A percentile compares a stretch with the other conserved stretches of the same genome.
These are phyloP conservation scores for Polygonum aviculare DNA, from an alignment of 148 eudicot genomes.

Conservation along the genomic window DNA sequence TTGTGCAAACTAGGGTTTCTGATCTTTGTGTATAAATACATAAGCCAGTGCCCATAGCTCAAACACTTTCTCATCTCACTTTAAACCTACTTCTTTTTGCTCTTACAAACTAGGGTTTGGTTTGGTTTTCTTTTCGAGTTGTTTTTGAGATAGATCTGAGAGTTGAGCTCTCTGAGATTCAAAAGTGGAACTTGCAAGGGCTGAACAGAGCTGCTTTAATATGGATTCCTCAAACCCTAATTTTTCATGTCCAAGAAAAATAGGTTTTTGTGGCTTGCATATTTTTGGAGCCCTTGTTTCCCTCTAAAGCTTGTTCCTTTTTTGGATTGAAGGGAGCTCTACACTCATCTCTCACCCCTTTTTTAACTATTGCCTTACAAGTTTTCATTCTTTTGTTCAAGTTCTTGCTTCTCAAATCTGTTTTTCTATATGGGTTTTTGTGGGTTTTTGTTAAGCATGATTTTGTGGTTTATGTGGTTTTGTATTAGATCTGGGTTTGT, in stretches of 20 bases:
- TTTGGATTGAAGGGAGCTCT: constrained; percentile 48
- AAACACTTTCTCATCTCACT: too few relatives aligned
- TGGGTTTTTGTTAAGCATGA: too few relatives aligned
- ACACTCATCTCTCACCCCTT: constrained; percentile 4
- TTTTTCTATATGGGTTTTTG: too few relatives aligned
- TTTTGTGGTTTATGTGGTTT: too few relatives aligned
- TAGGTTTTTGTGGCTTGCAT: constrained; percentile 25
- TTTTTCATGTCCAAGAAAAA: not conserved
- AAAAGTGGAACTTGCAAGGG: constrained; percentile 25
- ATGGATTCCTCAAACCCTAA: constrained; percentile 23
- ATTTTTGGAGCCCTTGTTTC: constrained; percentile 25
- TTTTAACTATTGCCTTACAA: not conserved
- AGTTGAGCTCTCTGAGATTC: constrained; percentile 32
- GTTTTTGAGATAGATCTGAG: not conserved
- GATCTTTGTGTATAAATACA: too few relatives aligned
- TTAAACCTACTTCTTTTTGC: too few relatives aligned
- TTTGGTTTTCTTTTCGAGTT: not conserved
- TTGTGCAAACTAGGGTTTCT: too few relatives aligned
- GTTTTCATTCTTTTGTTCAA: too few relatives aligned
- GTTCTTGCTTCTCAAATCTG: too few relatives aligned
- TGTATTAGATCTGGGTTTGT: too few relatives aligned
- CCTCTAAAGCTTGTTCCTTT: constrained; percentile 14
- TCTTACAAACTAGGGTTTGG: too few relatives aligned
- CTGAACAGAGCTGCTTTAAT: constrained; percentile 25
- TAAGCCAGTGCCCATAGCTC: too few relatives aligned